Evolutionary conservation across 2,329 filamentous ascomycete species (phyloP).

Genomic region (Microascus cirrosus): DNA sequence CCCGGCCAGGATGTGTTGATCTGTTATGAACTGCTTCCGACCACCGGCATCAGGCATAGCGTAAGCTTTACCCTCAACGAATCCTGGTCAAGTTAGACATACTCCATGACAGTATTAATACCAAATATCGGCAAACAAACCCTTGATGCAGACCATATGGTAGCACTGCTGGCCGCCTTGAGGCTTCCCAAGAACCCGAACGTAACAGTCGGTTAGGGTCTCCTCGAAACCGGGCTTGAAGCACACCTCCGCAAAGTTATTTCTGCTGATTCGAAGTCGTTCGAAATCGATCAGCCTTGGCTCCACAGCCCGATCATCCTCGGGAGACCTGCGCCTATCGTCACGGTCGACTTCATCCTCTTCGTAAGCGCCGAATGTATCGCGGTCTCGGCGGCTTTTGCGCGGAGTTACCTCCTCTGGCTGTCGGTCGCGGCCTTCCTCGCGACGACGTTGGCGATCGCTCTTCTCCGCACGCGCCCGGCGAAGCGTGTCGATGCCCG

Average conservation of each 20-base stretch:
- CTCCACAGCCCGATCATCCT: slow-evolving; percentile 50
- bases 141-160: slow-evolving; percentile 79
- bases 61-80: slow-evolving; percentile 71
- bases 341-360: slow-evolving; percentile 73
- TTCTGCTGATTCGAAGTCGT: slow-evolving; percentile 70
- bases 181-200: slow-evolving; percentile 71
- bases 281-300: slow-evolving; percentile 68
- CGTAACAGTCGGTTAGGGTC: slow-evolving; percentile 72
- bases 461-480: slow-evolving; percentile 53
- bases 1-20: slow-evolving; percentile 71
- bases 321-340: slow-evolving; percentile 47
- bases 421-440: slow-evolving; percentile 41
- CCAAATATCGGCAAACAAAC: slow-evolving; percentile 29
- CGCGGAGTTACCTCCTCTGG: slow-evolving; percentile 33
- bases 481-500: slow-evolving; percentile 57
- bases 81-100: slow-evolving; percentile 38
- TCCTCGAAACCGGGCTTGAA: slow-evolving; percentile 86
- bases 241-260: slow-evolving; percentile 81
- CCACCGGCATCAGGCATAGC: slow-evolving; percentile 70
- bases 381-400: slow-evolving; percentile 13
- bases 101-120: neutral
- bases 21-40: slow-evolving; percentile 55
- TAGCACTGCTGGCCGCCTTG: slow-evolving; percentile 66
- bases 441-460: slow-evolving; percentile 50
- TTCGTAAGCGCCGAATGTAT: slow-evolving; percentile 43